phyloP scores from a whole-genome alignment of 2,329 filamentous ascomycete genomes.

The Nannizzia gypsea region DNA sequence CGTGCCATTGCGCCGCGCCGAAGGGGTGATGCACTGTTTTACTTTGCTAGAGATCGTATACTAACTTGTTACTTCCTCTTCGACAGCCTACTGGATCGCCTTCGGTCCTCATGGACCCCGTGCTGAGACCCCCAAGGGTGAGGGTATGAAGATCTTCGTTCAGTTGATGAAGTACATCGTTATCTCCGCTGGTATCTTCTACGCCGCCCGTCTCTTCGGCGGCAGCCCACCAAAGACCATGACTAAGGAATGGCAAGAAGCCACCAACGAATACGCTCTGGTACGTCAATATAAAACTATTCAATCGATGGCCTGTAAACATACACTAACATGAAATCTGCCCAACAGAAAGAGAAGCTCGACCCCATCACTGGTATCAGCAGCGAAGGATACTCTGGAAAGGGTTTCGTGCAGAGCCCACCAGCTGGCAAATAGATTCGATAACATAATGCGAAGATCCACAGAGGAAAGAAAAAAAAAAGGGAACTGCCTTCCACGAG shows the following conservation, averaged over 20 bases:
- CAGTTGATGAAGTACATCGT: conserved; percentile 59
- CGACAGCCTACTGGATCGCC: conserved; percentile 91
- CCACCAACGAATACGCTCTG: conserved; percentile 84
- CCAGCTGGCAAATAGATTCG: conserved; percentile 20
- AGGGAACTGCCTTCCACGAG: not conserved
- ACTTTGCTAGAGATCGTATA: not conserved
- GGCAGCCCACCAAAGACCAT: conserved; percentile 68
- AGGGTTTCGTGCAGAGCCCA: conserved; percentile 61
- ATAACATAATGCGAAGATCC: conserved; percentile 1
- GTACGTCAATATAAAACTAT: conserved; percentile 37
- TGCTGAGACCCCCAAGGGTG: conserved; percentile 67
- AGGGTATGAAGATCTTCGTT: conserved; percentile 65
- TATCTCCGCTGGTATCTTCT: conserved; percentile 60
- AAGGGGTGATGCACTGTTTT: not conserved
- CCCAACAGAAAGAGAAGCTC: conserved; percentile 59
- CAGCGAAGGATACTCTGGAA: conserved; percentile 65
- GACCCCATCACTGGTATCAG: conserved; percentile 79
- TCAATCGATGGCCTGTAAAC: conserved; percentile 10
- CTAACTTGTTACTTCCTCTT: not conserved
- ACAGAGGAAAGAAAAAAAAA: not conserved
- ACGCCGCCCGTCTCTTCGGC: conserved; percentile 57
- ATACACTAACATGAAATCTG: not conserved
- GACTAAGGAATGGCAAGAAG: conserved; percentile 96
- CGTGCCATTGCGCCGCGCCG: not conserved
- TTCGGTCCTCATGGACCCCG: conserved; percentile 95